Base-by-base conservation (phyloP, 2,329 filamentous ascomycete genomes). In the Fusarium haematococcum region DNA sequence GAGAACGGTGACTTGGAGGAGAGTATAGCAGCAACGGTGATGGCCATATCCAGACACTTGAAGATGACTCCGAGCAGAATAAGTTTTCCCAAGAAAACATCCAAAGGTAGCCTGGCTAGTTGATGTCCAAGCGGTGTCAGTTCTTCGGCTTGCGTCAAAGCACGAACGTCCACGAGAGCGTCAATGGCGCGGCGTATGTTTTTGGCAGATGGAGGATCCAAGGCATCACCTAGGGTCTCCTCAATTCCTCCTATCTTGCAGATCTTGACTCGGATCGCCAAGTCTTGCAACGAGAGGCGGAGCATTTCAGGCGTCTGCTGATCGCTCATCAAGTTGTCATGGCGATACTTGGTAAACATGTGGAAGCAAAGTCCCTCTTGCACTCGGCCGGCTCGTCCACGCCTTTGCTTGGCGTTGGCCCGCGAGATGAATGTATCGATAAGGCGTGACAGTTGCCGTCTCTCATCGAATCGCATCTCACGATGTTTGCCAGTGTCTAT, bases 241-340 rank as follows among this genome's bases (percentile, higher is more conserved):
- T 98, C 96, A 63, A 98, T 97, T 45, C 94, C 93, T 13, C 97
- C 97, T 50, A 99, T 90, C 79, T 97, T 97, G 86, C 96, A 99
- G 54, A 98, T 98, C 84, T 99, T 99, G 75, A 98, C 95, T 10
- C 97, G 92, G 81, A 99, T 95, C 6, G 97, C 95, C 13, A 99
- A 87, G 79, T 99, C 97, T 82, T 99, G 97, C 13, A 99, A 86
- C 0, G 97, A 98, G 5, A 99, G 86, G 1, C 97, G 93, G 45
- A 99, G 90, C 91, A 99, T 97, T 82, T 99, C 97, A 0, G 97
- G 97, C 0, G 95, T 98, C 84, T 98, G 97, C 80, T 98, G 95
- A 71, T 97, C 95, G 60, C 92, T 91, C 89, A 98, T 95, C 77
- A 93, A 81, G 67, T 91, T 90, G 80, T 98, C 95, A 80, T 98